These are phyloP conservation scores for Aspergillus latus DNA, from an alignment of 2,329 filamentous ascomycete genomes.

Conservation along the genomic window DNA sequence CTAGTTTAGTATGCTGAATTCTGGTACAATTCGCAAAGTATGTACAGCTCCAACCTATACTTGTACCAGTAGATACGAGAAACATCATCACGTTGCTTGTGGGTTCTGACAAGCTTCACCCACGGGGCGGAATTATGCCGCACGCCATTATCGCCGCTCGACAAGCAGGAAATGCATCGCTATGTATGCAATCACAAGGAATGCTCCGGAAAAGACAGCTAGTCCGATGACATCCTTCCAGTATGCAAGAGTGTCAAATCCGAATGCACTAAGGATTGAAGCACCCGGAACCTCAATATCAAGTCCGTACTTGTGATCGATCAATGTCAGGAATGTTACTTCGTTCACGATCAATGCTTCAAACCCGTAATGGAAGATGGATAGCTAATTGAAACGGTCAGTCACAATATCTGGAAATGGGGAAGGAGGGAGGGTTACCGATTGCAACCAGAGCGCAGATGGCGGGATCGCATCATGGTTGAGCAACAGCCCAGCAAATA, in stretches of 20 bases:
- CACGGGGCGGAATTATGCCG: conserved; percentile 1
- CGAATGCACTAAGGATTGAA: conserved; percentile 90
- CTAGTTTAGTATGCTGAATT: not conserved
- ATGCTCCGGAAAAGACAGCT: conserved; percentile 75
- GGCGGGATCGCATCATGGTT: conserved; percentile 92
- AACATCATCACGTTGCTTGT: not conserved
- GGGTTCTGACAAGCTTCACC: not conserved
- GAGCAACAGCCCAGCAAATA: conserved; percentile 90
- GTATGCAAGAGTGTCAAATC: conserved; percentile 82
- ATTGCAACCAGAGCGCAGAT: conserved; percentile 85
- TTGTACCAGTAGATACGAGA: conserved; percentile 1
- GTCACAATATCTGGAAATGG: not conserved
- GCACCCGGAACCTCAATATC: conserved; percentile 96
- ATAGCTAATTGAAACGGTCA: conserved; percentile 57
- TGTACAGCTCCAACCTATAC: conserved; percentile 11
- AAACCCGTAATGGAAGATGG: conserved; percentile 97
- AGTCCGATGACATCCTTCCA: conserved; percentile 83
- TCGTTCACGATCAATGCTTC: conserved; percentile 97
- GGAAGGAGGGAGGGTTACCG: conserved; percentile 49
- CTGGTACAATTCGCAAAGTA: conserved; percentile 8
- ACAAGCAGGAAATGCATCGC: conserved; percentile 94
- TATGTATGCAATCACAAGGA: conserved; percentile 81
- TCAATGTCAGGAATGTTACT: conserved; percentile 81
- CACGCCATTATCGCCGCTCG: conserved; percentile 67
- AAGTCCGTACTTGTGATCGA: conserved; percentile 92